These are phyloP conservation scores for Elaeagnus macrophylla DNA, from an alignment of 306 rosid genomes.

Conservation along the genomic window DNA sequence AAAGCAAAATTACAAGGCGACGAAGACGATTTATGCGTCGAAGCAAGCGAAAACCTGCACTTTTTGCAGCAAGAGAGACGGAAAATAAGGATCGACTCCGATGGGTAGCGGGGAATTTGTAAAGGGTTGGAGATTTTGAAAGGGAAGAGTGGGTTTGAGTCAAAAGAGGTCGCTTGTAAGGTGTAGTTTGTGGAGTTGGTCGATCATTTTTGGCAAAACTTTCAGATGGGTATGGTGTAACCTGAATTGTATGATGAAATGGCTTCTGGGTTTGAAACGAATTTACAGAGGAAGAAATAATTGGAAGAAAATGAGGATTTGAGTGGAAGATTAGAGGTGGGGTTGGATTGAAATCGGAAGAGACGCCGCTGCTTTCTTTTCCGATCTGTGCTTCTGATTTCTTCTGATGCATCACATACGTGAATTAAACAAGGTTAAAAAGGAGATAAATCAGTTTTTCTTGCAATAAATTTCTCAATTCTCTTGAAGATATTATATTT, in stretches of 20 bases:
- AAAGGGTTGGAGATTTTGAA: conserved; percentile 46
- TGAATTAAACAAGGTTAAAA: not conserved
- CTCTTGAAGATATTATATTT: too few relatives aligned
- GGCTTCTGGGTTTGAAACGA: conserved; percentile 30
- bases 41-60: conserved; percentile 35
- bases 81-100: conserved; percentile 27
- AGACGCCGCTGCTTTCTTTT: conserved; percentile 98
- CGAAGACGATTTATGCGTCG: conserved; percentile 52
- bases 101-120: conserved; percentile 26
- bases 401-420: conserved; percentile 94
- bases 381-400: conserved; percentile 99
- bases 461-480: too few relatives aligned
- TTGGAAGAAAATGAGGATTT: not conserved
- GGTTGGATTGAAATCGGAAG: conserved; percentile 95
- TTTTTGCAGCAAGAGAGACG: conserved; percentile 34
- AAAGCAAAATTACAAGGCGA: conserved; percentile 44
- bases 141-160: conserved; percentile 46
- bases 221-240: conserved; percentile 9
- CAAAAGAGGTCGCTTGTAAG: conserved; percentile 57
- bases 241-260: conserved; percentile 14
- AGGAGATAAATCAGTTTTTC: not conserved
- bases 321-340: conserved; percentile 46
- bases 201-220: conserved; percentile 5
- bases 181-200: conserved; percentile 31
- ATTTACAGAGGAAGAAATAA: conserved; percentile 12